Percentiles rank a stretch among this genome's conserved stretches.
phyloP scores from a whole-genome alignment of 1,284 basidiomycete species.

The Cystobasidium slooffiae region DNA sequence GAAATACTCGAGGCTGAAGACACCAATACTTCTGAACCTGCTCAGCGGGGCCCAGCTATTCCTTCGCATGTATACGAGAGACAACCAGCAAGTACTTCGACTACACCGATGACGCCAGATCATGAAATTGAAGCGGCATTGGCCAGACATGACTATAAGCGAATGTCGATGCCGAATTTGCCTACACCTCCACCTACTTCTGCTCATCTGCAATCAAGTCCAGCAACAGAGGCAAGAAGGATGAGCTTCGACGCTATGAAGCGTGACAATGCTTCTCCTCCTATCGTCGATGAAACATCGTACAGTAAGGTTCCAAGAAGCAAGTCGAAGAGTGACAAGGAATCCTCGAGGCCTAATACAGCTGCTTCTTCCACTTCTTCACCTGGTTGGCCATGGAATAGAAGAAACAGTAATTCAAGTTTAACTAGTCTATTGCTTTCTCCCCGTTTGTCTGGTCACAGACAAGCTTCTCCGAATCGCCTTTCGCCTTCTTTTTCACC shows the following conservation, averaged over 20 bases:
- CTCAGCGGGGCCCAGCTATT: neutral
- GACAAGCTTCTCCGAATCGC: neutral
- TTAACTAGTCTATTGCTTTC: conserved; percentile 3
- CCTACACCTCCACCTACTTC: neutral
- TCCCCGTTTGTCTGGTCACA: neutral
- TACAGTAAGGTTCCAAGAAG: neutral
- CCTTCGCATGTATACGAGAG: neutral
- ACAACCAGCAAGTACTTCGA: neutral
- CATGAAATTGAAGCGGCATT: conserved; percentile 16
- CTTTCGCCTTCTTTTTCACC: neutral
- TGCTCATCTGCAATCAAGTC: neutral
- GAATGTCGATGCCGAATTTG: conserved; percentile 18
- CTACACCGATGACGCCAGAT: conserved; percentile 5
- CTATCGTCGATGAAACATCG: neutral
- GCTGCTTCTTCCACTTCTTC: neutral
- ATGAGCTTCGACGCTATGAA: neutral
- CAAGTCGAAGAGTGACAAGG: neutral
- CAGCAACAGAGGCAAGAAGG: neutral
- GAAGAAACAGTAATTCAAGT: conserved; percentile 10
- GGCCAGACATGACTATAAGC: conserved; percentile 3
- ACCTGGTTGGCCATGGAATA: conserved; percentile 25
- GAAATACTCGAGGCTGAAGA: neutral
- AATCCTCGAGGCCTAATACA: neutral
- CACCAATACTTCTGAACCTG: too few relatives aligned
- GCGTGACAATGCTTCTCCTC: neutral